A percentile compares a stretch with the other conserved stretches of the same genome.
phyloP scores from a whole-genome alignment of 192 early-diverging fungal genomes.

The Coemansia sp. region DNA sequence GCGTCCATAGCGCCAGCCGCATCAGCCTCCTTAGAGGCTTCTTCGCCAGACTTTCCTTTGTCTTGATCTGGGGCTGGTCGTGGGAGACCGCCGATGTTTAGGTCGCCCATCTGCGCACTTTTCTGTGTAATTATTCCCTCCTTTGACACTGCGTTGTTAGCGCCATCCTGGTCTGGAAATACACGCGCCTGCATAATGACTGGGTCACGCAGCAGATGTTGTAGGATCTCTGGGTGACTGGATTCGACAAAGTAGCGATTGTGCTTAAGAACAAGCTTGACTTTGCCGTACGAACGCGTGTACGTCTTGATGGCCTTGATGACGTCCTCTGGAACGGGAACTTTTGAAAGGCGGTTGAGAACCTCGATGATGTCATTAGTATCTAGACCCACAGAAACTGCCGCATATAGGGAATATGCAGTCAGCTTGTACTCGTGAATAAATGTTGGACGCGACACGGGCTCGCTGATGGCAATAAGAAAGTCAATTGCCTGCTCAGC shows the following conservation, averaged over 20 bases:
- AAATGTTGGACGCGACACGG: slow-evolving; percentile 70
- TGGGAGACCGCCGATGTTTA: slow-evolving; percentile 63
- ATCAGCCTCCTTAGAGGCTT: not conserved
- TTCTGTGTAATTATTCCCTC: slow-evolving; percentile 57
- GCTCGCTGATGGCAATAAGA: slow-evolving; percentile 92
- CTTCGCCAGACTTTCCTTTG: not conserved
- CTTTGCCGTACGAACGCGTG: slow-evolving; percentile 91
- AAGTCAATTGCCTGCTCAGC: slow-evolving; percentile 95
- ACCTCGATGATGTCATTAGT: slow-evolving; percentile 90
- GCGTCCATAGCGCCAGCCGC: not conserved
- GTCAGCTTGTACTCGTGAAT: slow-evolving; percentile 89
- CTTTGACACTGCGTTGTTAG: slow-evolving; percentile 28
- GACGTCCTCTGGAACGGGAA: slow-evolving; percentile 72
- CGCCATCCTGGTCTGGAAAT: slow-evolving; percentile 48
- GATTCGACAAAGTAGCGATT: slow-evolving; percentile 95
- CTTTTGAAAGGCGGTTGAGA: slow-evolving; percentile 86
- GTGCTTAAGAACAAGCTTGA: slow-evolving; percentile 93
- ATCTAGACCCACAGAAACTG: slow-evolving; percentile 94
- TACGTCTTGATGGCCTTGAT: slow-evolving; percentile 72
- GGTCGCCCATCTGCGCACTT: slow-evolving; percentile 63
- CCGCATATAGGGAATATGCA: slow-evolving; percentile 93
- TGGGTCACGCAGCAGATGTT: slow-evolving; percentile 73
- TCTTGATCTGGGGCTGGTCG: slow-evolving; percentile 29
- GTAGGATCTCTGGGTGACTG: slow-evolving; percentile 74
- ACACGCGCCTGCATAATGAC: slow-evolving; percentile 69